Evolutionary conservation across 805 yeast species (phyloP).

Genomic region (Cyberlindnera maclurae): DNA sequence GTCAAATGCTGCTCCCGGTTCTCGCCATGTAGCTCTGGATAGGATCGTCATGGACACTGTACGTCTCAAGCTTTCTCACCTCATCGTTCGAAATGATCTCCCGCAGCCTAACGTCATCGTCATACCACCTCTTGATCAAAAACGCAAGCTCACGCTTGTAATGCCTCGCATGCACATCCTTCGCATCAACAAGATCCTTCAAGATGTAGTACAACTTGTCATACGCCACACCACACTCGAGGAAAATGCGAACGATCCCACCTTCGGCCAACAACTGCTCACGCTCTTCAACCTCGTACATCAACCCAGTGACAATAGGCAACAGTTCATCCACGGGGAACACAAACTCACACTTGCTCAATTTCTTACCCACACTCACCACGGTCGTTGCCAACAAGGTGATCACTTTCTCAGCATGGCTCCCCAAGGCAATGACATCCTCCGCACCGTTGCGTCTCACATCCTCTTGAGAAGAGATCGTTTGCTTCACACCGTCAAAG

Average conservation of each 20-base stretch:
- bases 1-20: slow-evolving; percentile 16
- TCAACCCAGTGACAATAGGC: slow-evolving; percentile 49
- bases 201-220: slow-evolving; percentile 60
- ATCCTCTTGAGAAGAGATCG: slow-evolving; percentile 4
- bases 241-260: slow-evolving; percentile 51
- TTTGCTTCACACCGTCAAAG: slow-evolving; percentile 33
- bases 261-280: slow-evolving; percentile 32
- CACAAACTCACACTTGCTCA: slow-evolving; percentile 64
- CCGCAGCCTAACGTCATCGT: slow-evolving; percentile 54
- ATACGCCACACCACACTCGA: slow-evolving; percentile 55
- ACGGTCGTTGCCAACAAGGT: slow-evolving; percentile 21
- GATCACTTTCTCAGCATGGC: slow-evolving; percentile 11
- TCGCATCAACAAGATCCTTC: slow-evolving; percentile 55
- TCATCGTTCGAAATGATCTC: slow-evolving; percentile 32
- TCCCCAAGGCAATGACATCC: slow-evolving; percentile 2
- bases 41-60: slow-evolving; percentile 52
- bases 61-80: slow-evolving; percentile 32
- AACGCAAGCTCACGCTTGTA: slow-evolving; percentile 56
- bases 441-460: background rate
- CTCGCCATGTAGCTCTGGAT: slow-evolving; percentile 36
- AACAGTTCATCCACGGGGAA: slow-evolving; percentile 73
- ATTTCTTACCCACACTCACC: slow-evolving; percentile 50
- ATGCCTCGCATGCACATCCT: slow-evolving; percentile 40
- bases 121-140: slow-evolving; percentile 62
- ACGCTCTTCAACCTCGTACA: slow-evolving; percentile 39